Percentiles rank a stretch among this genome's conserved stretches.
phyloP scores from a whole-genome alignment of 768 basidiomycete species.

The Boletus fagicola region DNA sequence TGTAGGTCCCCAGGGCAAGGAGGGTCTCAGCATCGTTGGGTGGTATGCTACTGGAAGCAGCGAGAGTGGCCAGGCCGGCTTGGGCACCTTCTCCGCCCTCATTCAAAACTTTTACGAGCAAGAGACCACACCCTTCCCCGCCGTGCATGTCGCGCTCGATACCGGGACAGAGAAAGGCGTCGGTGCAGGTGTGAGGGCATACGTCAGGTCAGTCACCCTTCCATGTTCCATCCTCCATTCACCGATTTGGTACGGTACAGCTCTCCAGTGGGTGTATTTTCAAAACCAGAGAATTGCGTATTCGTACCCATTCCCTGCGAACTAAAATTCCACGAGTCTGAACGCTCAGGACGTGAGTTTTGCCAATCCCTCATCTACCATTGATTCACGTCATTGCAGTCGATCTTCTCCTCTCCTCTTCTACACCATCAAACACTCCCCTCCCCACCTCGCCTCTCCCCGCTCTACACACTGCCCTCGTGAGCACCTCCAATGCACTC shows the following conservation, averaged over 20 bases:
- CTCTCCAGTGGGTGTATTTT: conserved; percentile 83
- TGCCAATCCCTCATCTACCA: not conserved
- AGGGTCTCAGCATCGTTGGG: conserved; percentile 89
- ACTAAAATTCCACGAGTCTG: conserved; percentile 77
- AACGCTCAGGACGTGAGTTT: conserved; percentile 79
- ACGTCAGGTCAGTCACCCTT: conserved; percentile 60
- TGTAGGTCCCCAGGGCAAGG: conserved; percentile 30
- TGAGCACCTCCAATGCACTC: conserved; percentile 71
- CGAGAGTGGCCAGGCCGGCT: conserved; percentile 35
- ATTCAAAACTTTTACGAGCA: conserved; percentile 98
- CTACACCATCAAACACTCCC: conserved; percentile 35
- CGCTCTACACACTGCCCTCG: conserved; percentile 47
- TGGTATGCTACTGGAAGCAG: conserved; percentile 84
- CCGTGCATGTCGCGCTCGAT: conserved; percentile 88
- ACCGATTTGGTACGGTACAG: conserved; percentile 37
- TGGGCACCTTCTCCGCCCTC: conserved; percentile 93
- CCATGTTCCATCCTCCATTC: conserved; percentile 5
- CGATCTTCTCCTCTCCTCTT: conserved; percentile 67
- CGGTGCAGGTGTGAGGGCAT: conserved; percentile 80
- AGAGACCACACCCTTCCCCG: conserved; percentile 85
- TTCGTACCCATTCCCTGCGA: conserved; percentile 92
- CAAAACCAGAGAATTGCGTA: conserved; percentile 92
- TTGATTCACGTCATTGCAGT: conserved; percentile 45
- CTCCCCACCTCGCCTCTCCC: conserved; percentile 63
- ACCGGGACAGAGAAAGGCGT: conserved; percentile 68